Base-by-base conservation (phyloP, 495 filamentous ascomycete species). In the Neurospora sp. region DNA sequence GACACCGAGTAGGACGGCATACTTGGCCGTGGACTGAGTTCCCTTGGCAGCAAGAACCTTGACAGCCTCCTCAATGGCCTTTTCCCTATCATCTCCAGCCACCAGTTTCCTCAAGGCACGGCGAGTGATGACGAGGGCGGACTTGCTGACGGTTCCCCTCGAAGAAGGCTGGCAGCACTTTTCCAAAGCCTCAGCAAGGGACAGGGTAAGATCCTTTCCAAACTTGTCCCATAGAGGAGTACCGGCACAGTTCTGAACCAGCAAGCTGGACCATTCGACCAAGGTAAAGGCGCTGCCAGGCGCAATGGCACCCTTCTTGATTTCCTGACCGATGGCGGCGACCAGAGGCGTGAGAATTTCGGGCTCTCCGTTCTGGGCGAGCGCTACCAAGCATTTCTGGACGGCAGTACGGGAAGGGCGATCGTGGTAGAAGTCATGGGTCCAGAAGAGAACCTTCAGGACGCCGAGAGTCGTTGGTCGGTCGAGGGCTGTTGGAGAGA, bases 391-490 rank as follows among this genome's bases (percentile, higher is more conserved):
- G 78, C 93, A 96, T 80, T 87, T 83, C 76, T 95, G 90, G 22
- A 92, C 93, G 20, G 93, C 94, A 75, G 87, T 87, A 53, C 96
- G 89, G 14, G 96, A 98, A 45, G 86, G 81, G 71, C 94, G 90
- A 79, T 98, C 96, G 81, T 88, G 80, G 83, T 98, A 99, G 79
- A 92, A 90, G 71, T 93, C 87, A 79, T 97, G 93, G 42, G 93
- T 97, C 78, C 88, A 86, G 82, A 97, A 92, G 42, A 99, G 85
- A 31, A 94, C 81, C 14, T 86, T 86, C 74, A 97, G 84, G 69
- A 94, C 73, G 71, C 75, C 37, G 48, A 81, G 74, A 38, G 78
- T 78, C 12, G 75, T 73, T 7, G 78, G 69, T 40, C 75, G 77
- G 74, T 84, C 84, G 77, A 84, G 79, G 71, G 79, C 84, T 86